Percentiles rank a stretch among this genome's conserved stretches.
phyloP scores from a whole-genome alignment of 1,139 yeast genomes.

The Geotrichum macrosporum region DNA sequence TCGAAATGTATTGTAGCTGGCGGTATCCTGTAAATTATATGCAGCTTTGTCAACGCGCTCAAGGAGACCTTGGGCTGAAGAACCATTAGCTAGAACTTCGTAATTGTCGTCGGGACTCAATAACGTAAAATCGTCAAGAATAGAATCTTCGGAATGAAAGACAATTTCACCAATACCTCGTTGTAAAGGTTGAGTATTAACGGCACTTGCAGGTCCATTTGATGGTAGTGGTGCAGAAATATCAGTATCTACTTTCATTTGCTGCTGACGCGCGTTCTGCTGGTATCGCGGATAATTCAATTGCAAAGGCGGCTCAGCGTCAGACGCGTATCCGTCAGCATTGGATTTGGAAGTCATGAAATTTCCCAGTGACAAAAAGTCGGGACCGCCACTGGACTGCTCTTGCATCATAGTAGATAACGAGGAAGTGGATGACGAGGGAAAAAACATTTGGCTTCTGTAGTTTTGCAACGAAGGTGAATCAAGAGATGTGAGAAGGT shows the following conservation, averaged over 20 bases:
- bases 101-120: constrained; percentile 21
- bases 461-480: constrained; percentile 6
- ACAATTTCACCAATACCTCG: constrained; percentile 16
- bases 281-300: constrained; percentile 5
- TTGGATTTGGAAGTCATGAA: constrained; percentile 6
- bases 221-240: neutral
- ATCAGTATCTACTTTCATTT: neutral
- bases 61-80: constrained; percentile 11
- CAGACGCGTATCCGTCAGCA: constrained; percentile 7
- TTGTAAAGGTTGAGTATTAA: neutral
- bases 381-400: neutral
- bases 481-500: constrained; percentile 17
- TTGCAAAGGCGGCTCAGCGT: constrained; percentile 9
- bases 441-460: constrained; percentile 1
- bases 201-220: neutral
- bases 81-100: constrained; percentile 17
- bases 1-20: too few species aligned
- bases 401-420: constrained; percentile 8
- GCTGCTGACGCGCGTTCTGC: neutral
- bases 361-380: neutral
- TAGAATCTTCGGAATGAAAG: constrained; percentile 10
- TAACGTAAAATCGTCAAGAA: constrained; percentile 19
- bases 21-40: too few species aligned
- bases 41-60: constrained; percentile 9
- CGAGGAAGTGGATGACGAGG: constrained; percentile 12